Conservation (phyloP, 208 protist species). For the Porcisia hertigi region DNA sequence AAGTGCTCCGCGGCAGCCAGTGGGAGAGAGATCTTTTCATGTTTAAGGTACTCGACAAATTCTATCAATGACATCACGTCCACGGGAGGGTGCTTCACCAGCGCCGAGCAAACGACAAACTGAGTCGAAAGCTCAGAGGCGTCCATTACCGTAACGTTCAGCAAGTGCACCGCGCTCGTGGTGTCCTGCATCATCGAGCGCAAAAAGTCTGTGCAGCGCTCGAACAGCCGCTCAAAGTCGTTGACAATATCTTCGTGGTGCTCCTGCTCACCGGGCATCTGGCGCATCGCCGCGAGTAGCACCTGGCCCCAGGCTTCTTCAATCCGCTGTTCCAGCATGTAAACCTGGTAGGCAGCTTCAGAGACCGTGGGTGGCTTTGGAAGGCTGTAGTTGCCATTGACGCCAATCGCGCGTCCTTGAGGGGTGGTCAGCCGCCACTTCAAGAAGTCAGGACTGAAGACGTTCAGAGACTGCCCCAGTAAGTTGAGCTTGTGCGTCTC, state of each 20-base stretch:
- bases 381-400: slow-evolving; percentile 31
- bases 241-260: slow-evolving; percentile 71
- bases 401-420: slow-evolving; percentile 20
- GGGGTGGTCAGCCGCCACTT: slow-evolving; percentile 30
- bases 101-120: slow-evolving; percentile 51
- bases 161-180: slow-evolving; percentile 37
- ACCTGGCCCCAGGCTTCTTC: slow-evolving; percentile 67
- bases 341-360: slow-evolving; percentile 20
- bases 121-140: slow-evolving; percentile 33
- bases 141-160: slow-evolving; percentile 33
- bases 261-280: slow-evolving; percentile 64
- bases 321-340: slow-evolving; percentile 32
- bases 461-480: slow-evolving; percentile 34
- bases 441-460: slow-evolving; percentile 48
- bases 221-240: slow-evolving; percentile 63
- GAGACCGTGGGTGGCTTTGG: slow-evolving; percentile 25
- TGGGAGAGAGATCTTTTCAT: slow-evolving; percentile 47
- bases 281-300: slow-evolving; percentile 53
- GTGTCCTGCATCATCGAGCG: slow-evolving; percentile 45
- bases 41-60: slow-evolving; percentile 49
- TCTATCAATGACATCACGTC: slow-evolving; percentile 39
- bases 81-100: slow-evolving; percentile 49
- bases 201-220: slow-evolving; percentile 63
- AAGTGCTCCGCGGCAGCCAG: slow-evolving; percentile 45
- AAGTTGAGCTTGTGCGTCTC: slow-evolving; percentile 37